Evolutionary conservation across 495 filamentous ascomycete genomes (phyloP).

Genomic region (Tuber indicum): DNA sequence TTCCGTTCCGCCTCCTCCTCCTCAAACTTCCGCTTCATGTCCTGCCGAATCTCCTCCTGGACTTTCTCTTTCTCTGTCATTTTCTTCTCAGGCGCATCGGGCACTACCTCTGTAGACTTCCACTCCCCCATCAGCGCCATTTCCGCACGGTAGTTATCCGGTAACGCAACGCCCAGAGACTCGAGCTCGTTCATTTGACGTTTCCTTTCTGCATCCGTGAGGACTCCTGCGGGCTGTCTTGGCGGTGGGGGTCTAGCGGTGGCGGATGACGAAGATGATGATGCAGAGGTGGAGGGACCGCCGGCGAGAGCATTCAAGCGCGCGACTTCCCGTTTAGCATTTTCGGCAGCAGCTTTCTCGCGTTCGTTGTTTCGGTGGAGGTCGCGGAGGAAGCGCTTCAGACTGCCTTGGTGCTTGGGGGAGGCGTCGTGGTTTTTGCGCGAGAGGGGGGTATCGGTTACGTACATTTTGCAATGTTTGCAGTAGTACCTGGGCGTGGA

Average conservation of each 20-base stretch:
- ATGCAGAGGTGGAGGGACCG: constrained; percentile 34
- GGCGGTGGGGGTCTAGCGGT: constrained; percentile 29
- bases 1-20: constrained; percentile 52
- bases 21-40: constrained; percentile 63
- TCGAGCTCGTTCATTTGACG: constrained; percentile 78
- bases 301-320: constrained; percentile 69
- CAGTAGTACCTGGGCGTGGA: constrained; percentile 95
- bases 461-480: constrained; percentile 89
- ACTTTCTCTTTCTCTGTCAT: constrained; percentile 41
- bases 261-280: constrained; percentile 13
- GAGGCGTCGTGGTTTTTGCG: constrained; percentile 86
- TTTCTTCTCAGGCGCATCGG: constrained; percentile 32
- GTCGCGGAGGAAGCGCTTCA: constrained; percentile 85
- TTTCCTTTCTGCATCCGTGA: constrained; percentile 65
- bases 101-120: constrained; percentile 52
- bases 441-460: constrained; percentile 86
- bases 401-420: constrained; percentile 72
- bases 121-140: constrained; percentile 90
- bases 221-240: constrained; percentile 23
- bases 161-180: constrained; percentile 78
- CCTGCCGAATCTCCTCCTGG: constrained; percentile 52
- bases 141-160: constrained; percentile 66
- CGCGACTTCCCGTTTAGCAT: constrained; percentile 79
- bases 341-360: constrained; percentile 67
- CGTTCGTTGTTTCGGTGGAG: constrained; percentile 74